These are phyloP conservation scores for Euphorbia lathyris DNA, from an alignment of 345 rosid genomes.

Conservation along the genomic window DNA sequence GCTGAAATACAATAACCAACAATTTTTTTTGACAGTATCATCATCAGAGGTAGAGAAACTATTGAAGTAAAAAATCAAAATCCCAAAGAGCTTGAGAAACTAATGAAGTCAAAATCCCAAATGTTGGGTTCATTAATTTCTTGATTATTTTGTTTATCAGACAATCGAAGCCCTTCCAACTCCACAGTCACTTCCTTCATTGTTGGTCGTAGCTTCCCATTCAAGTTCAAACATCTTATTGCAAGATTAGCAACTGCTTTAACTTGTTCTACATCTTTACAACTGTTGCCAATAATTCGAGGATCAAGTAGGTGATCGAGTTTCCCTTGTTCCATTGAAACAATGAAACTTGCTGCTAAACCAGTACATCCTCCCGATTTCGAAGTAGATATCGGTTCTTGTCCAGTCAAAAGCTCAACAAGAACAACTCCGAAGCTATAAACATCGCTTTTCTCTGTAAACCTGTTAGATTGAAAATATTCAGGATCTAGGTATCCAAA, in stretches of 20 bases:
- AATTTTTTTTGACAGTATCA: no score
- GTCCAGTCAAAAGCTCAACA: constrained; percentile 15
- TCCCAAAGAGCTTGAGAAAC: not conserved
- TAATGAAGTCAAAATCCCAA: not conserved
- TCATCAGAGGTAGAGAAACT: no score
- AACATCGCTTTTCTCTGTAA: constrained; percentile 23
- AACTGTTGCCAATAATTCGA: not conserved
- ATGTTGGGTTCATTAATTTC: not conserved
- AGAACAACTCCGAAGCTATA: constrained; percentile 31
- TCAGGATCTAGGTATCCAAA: constrained; percentile 27
- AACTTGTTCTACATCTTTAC: not conserved
- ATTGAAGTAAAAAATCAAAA: no score
- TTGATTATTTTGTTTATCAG: not conserved
- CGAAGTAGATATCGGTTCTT: constrained; percentile 7
- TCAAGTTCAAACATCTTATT: constrained; percentile 7
- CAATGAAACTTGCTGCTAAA: constrained; percentile 13
- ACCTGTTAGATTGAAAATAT: constrained; percentile 5
- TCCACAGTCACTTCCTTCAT: constrained; percentile 9
- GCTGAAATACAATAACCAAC: no score
- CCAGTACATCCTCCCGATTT: not conserved
- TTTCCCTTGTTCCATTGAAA: not conserved
- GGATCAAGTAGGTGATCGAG: constrained; percentile 6
- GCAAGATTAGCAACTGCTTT: constrained; percentile 9
- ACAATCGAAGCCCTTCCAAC: constrained; percentile 6
- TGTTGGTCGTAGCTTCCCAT: constrained; percentile 7